Conservation (phyloP, 2,329 filamentous ascomycete genomes). For the Aureobasidium sp. region DNA sequence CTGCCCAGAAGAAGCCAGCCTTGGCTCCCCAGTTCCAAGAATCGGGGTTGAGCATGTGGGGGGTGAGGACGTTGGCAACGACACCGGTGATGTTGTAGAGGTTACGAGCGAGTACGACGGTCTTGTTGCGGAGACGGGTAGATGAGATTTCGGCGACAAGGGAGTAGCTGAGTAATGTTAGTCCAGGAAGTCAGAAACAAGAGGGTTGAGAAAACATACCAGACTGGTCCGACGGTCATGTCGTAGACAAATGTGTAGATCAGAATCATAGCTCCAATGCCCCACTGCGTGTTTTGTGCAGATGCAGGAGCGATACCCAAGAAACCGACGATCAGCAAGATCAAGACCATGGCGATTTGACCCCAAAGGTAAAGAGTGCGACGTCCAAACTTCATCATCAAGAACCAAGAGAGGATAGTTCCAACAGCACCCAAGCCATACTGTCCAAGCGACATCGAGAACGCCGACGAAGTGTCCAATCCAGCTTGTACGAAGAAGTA, state of each 20-base stretch:
- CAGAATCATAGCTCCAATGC: too few relatives aligned
- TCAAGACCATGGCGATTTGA: too few relatives aligned
- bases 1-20: constrained; percentile 90
- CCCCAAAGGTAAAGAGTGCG: too few relatives aligned
- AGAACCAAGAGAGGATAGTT: too few relatives aligned
- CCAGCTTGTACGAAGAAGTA: constrained; percentile 57
- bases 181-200: constrained; percentile 92
- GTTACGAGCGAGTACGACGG: constrained; percentile 85
- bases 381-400: too few relatives aligned
- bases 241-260: constrained; percentile 42
- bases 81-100: constrained; percentile 84
- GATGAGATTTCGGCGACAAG: constrained; percentile 88
- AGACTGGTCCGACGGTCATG: constrained; percentile 84
- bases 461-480: constrained; percentile 42
- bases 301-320: too few relatives aligned
- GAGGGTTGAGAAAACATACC: constrained; percentile 86
- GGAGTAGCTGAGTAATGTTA: too few relatives aligned
- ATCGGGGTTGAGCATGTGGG: constrained; percentile 91
- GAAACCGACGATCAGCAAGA: too few relatives aligned
- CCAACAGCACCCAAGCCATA: constrained; percentile 43
- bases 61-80: constrained; percentile 82
- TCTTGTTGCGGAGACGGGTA: constrained; percentile 88
- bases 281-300: too few relatives aligned
- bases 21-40: constrained; percentile 92
- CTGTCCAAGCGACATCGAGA: constrained; percentile 61